Base-by-base conservation (phyloP, 257 asterid species). In the Solanum stenotomum region DNA sequence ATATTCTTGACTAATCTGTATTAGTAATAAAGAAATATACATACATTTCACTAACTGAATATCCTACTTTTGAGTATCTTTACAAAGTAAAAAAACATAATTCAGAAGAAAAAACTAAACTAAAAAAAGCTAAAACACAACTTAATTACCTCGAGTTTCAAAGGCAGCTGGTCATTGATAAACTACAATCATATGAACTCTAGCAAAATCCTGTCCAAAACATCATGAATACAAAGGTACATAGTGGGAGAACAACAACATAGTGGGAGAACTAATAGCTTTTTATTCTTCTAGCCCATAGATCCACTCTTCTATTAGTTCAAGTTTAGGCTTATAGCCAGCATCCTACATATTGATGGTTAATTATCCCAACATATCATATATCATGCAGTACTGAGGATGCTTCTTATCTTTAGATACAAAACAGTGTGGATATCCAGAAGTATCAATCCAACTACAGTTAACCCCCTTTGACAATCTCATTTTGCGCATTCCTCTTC, bases 391-490 rank as follows among this genome's bases (percentile, higher is more conserved):
- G 88, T 89, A 86, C 82, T 35, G 87, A 10, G 96, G 94, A 89
- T 93, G 95, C 77, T 90, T 93, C 49, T 84, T 90, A 38, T 95
- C 98, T 89, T 89, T 92, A 23, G 98, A 95, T 38, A 89, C 92
- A 46, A 95, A 96, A 83, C 87, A 93, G 78, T 88, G 88, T 12
- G 92, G 75, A 79, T 83, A 61, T 59, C 99, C 98, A 22, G 89
- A 89, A 33, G 94, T 84, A 86, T 93, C 91, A 85, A 96, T 94
- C 98, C 98, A 96, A 90, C 98, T 96, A 92, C 97, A 94, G 42
- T 97, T 98, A 22, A 93, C 93, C 90, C 95, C 99, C 91, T 95
- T 95, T 40, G 61, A 83, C 89, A 94, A 15, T 65, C 98, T 93
- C 88, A 88, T 94, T 85, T 91, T 92, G 72, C 61, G 81, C 96